Conservation (phyloP, 176 grass and related monocot genomes). For the Themeda triandra region DNA sequence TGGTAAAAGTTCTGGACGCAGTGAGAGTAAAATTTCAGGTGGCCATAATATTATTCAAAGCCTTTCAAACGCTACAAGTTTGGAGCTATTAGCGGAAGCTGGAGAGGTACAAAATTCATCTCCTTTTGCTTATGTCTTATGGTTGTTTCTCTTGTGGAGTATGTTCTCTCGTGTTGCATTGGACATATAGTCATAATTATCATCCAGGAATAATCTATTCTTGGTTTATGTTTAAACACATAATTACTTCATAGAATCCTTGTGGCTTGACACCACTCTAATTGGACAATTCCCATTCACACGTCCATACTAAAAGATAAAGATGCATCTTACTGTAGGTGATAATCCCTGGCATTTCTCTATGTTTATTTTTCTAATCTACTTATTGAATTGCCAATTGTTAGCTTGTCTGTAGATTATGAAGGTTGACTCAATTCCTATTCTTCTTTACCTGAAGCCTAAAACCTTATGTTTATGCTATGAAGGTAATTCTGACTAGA, state of each 20-base stretch:
- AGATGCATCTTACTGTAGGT: neutral
- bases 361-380: neutral
- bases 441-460: neutral
- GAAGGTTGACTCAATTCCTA: neutral
- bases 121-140: neutral
- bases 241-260: neutral
- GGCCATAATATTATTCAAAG: constrained; percentile 14
- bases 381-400: neutral
- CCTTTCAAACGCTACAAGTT: constrained; percentile 6
- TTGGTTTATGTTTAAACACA: neutral
- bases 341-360: too few species aligned
- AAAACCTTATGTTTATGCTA: neutral
- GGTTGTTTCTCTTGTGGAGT: neutral
- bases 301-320: neutral
- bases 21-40: neutral
- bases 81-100: constrained; percentile 32
- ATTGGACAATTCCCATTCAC: too few species aligned
- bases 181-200: neutral
- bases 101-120: neutral
- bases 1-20: neutral
- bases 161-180: neutral
- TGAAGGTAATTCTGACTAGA: constrained; percentile 29
- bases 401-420: neutral
- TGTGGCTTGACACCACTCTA: neutral
- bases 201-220: neutral